Percentiles rank a stretch among this genome's conserved stretches.
Evolutionary conservation across 768 basidiomycete species (phyloP).

Genomic region (Mycena olivaceomarginata): DNA sequence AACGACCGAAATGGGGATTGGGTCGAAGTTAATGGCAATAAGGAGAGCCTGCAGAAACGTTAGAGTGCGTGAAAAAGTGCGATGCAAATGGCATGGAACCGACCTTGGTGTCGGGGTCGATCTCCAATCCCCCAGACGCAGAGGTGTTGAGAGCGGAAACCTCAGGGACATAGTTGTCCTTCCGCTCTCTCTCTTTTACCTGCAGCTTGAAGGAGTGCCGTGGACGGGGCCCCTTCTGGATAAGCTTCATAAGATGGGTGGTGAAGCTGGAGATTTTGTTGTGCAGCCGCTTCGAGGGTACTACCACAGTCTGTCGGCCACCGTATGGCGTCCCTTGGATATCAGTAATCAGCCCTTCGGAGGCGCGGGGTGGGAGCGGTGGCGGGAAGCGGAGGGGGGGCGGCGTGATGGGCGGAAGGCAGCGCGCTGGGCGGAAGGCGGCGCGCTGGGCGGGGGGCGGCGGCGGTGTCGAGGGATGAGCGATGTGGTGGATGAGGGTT

Average conservation of each 20-base stretch:
- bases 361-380: too few relatives aligned
- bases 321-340: too few relatives aligned
- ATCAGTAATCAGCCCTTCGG: too few relatives aligned
- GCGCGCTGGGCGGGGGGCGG: too few relatives aligned
- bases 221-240: slow-evolving; percentile 98
- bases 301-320: too few relatives aligned
- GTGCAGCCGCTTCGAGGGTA: slow-evolving; percentile 98
- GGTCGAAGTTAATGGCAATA: slow-evolving; percentile 94
- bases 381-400: too few relatives aligned
- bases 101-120: slow-evolving; percentile 97
- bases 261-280: slow-evolving; percentile 99
- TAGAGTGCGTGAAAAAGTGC: background rate
- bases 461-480: too few relatives aligned
- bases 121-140: slow-evolving; percentile 73
- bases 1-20: slow-evolving; percentile 85
- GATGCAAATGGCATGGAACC: slow-evolving; percentile 53
- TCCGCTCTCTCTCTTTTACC: slow-evolving; percentile 99
- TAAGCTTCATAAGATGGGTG: slow-evolving; percentile 99
- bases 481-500: too few relatives aligned
- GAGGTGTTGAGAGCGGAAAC: slow-evolving; percentile 95
- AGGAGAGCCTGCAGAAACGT: slow-evolving; percentile 82
- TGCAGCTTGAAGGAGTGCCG: slow-evolving; percentile 99
- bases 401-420: too few relatives aligned
- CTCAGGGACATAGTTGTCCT: slow-evolving; percentile 99
- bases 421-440: too few relatives aligned